Conservation (phyloP, 257 asterid species). For the Echium plantagineum region DNA sequence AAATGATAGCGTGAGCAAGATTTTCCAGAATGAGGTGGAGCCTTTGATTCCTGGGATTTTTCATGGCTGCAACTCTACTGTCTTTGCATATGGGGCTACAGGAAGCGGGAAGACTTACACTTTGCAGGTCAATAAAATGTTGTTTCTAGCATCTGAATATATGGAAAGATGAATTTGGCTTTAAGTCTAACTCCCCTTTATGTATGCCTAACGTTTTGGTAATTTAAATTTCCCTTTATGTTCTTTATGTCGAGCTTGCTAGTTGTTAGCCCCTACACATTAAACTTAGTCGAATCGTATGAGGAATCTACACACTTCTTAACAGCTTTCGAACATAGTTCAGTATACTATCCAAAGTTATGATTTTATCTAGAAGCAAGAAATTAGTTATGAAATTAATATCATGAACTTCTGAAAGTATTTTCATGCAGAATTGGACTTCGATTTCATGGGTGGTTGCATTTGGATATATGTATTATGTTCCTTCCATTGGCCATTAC, state of each 20-base stretch:
- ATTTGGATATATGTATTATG: not conserved
- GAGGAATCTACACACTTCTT: not conserved
- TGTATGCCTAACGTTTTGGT: too few relatives aligned
- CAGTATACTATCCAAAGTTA: not conserved
- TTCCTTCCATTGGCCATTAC: not conserved
- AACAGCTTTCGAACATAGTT: not conserved
- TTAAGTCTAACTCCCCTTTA: not conserved
- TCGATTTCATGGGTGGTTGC: not conserved
- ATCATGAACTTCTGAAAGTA: too few relatives aligned
- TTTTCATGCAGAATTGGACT: too few relatives aligned
- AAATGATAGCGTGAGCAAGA: constrained; percentile 44
- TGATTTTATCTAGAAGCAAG: not conserved
- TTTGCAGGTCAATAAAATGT: constrained; percentile 57
- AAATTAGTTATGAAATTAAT: too few relatives aligned
- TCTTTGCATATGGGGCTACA: constrained; percentile 93
- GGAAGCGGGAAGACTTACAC: constrained; percentile 95
- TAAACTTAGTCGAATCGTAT: not conserved
- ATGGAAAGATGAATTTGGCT: not conserved
- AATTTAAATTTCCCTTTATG: not conserved
- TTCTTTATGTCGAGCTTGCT: not conserved
- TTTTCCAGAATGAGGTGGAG: constrained; percentile 62
- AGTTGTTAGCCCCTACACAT: too few relatives aligned
- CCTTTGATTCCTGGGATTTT: constrained; percentile 68
- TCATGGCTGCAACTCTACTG: constrained; percentile 63
- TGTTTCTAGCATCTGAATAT: not conserved